Conservation (phyloP, 1,139 yeast species). For the Geotrichum candidum region DNA sequence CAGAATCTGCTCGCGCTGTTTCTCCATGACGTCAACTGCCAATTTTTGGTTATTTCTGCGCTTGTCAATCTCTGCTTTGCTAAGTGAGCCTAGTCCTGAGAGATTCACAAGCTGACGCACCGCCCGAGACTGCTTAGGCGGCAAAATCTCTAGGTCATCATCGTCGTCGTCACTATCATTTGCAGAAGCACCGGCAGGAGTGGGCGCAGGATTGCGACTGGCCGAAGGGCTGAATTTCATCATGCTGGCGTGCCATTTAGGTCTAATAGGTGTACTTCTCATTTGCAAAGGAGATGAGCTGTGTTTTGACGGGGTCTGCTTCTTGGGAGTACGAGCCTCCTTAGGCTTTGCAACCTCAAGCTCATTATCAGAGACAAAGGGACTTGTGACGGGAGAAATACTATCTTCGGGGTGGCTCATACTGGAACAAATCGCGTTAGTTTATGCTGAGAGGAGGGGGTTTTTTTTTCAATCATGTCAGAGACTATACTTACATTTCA, state of each 20-base stretch:
- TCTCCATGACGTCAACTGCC: constrained; percentile 19
- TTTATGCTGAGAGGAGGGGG: too few species aligned
- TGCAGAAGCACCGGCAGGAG: background rate
- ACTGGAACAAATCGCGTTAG: background rate
- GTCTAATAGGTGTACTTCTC: background rate
- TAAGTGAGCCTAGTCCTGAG: constrained; percentile 21
- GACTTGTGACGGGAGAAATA: constrained; percentile 10
- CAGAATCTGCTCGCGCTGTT: constrained; percentile 31
- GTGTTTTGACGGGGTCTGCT: background rate
- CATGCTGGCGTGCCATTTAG: constrained; percentile 11
- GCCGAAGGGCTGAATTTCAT: background rate
- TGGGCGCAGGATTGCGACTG: constrained; percentile 8
- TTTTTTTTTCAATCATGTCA: background rate
- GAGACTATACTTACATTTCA: constrained; percentile 2
- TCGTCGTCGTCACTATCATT: constrained; percentile 16
- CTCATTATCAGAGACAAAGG: constrained; percentile 7
- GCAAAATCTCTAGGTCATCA: constrained; percentile 26
- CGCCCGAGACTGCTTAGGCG: constrained; percentile 22
- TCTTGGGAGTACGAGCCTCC: background rate
- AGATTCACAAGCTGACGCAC: constrained; percentile 22
- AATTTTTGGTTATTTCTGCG: constrained; percentile 17
- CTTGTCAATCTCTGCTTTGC: constrained; percentile 5
- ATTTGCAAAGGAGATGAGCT: background rate
- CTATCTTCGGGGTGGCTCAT: constrained; percentile 10
- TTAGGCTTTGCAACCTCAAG: background rate